phyloP scores from a whole-genome alignment of 2,329 filamentous ascomycete genomes.

The Cladosporium sp. region DNA sequence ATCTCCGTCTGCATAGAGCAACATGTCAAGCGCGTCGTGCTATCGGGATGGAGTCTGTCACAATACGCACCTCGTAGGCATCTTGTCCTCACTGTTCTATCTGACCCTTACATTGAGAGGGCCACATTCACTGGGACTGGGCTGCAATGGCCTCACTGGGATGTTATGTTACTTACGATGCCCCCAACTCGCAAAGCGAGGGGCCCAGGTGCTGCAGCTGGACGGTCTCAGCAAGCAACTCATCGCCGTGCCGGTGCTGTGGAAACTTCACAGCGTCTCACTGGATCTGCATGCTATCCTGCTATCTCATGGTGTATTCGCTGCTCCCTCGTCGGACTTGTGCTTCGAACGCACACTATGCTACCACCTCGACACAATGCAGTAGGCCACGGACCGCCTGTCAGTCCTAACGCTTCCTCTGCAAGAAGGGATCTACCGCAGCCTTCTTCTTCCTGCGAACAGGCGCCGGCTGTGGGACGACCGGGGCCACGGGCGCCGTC shows the following conservation, averaged over 20 bases:
- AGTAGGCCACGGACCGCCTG: not conserved
- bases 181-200: slow-evolving; percentile 4
- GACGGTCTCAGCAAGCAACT: slow-evolving; percentile 11
- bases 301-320: slow-evolving; percentile 8
- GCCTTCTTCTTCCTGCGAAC: slow-evolving; percentile 31
- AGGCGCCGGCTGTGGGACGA: slow-evolving; percentile 21
- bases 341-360: slow-evolving; percentile 5
- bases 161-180: slow-evolving; percentile 14
- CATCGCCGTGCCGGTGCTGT: slow-evolving; percentile 7
- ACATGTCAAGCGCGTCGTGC: not conserved
- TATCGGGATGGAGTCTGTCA: not conserved
- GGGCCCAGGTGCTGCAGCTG: slow-evolving; percentile 12
- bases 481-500: slow-evolving; percentile 16
- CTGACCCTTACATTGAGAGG: not conserved
- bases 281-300: slow-evolving; percentile 19
- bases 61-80: not conserved
- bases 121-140: slow-evolving; percentile 4
- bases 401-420: slow-evolving; percentile 24
- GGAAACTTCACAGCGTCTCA: slow-evolving; percentile 17
- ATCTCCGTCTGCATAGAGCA: not conserved
- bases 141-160: slow-evolving; percentile 12
- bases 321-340: not conserved
- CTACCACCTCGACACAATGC: slow-evolving; percentile 1
- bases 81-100: not conserved
- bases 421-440: slow-evolving; percentile 31